phyloP scores from a whole-genome alignment of 2,329 filamentous ascomycete species.

The Penicillium sclerotigenum region DNA sequence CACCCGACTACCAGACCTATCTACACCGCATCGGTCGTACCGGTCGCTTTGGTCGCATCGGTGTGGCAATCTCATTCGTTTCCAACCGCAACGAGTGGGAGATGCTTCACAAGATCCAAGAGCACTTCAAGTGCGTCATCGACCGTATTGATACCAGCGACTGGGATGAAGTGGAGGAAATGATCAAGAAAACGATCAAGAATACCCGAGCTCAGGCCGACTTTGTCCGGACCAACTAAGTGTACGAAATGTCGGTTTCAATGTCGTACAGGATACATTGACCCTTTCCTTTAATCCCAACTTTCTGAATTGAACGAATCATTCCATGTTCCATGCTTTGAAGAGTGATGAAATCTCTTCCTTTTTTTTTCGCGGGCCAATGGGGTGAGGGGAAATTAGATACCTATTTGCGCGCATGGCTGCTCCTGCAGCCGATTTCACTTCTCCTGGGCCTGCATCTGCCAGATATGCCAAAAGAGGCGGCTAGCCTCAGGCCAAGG shows the following conservation, averaged over 20 bases:
- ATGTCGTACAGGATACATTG: neutral
- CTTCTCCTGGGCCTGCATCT: neutral
- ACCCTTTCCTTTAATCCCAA: neutral
- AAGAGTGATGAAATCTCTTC: slow-evolving; percentile 31
- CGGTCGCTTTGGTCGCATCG: slow-evolving; percentile 92
- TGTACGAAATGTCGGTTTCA: neutral
- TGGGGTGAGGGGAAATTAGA: slow-evolving; percentile 27
- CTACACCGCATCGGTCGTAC: slow-evolving; percentile 97
- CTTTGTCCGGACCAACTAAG: slow-evolving; percentile 26
- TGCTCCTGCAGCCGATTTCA: slow-evolving; percentile 1
- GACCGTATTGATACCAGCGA: slow-evolving; percentile 78
- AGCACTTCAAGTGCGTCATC: slow-evolving; percentile 76
- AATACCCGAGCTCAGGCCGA: slow-evolving; percentile 43
- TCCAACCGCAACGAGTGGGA: slow-evolving; percentile 78
- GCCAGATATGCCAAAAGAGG: neutral
- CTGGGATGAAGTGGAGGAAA: slow-evolving; percentile 84
- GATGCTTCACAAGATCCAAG: slow-evolving; percentile 74
- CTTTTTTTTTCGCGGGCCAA: slow-evolving; percentile 13
- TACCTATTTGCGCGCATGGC: slow-evolving; percentile 28
- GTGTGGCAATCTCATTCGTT: slow-evolving; percentile 93
- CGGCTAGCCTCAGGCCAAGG: neutral
- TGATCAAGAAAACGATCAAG: slow-evolving; percentile 78
- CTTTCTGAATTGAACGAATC: neutral
- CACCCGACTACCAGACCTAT: slow-evolving; percentile 89
- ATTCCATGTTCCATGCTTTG: slow-evolving; percentile 17